Conservation (phyloP, 2,329 filamentous ascomycete species). For the Ceratocystis cubensis region DNA sequence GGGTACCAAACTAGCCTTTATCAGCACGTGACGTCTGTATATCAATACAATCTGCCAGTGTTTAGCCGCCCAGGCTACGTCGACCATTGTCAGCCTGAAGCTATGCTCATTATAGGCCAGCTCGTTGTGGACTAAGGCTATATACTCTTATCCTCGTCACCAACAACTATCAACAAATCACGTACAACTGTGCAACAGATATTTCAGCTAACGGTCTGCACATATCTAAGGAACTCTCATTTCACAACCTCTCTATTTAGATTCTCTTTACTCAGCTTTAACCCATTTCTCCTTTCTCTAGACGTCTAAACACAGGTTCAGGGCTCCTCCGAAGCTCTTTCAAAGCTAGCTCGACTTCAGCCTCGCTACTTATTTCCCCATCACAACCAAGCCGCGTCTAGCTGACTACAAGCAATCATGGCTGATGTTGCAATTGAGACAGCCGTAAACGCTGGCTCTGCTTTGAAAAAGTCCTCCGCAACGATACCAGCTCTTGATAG, state of each 20-base stretch:
- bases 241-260: not conserved
- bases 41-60: not conserved
- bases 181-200: not conserved
- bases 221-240: not conserved
- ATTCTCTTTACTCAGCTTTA: not conserved
- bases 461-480: slow-evolving; percentile 70
- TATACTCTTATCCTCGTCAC: not conserved
- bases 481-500: slow-evolving; percentile 83
- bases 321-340: not conserved
- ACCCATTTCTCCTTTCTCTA: not conserved
- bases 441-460: slow-evolving; percentile 56
- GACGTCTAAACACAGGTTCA: not conserved
- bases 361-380: slow-evolving; percentile 9
- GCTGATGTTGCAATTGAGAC: slow-evolving; percentile 78
- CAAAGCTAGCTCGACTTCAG: slow-evolving; percentile 7
- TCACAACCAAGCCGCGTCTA: not conserved
- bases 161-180: not conserved
- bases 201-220: not conserved
- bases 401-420: slow-evolving; percentile 42
- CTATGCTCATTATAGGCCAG: slow-evolving; percentile 6
- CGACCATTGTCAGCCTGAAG: slow-evolving; percentile 21
- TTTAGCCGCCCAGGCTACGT: slow-evolving; percentile 19
- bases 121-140: not conserved
- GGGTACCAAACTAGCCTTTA: not conserved
- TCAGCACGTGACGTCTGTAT: not conserved